Evolutionary conservation across 2,329 filamentous ascomycete genomes (phyloP), one percentile per base, ranked within the genome.

Genomic region (Talaromyces sp.): DNA sequence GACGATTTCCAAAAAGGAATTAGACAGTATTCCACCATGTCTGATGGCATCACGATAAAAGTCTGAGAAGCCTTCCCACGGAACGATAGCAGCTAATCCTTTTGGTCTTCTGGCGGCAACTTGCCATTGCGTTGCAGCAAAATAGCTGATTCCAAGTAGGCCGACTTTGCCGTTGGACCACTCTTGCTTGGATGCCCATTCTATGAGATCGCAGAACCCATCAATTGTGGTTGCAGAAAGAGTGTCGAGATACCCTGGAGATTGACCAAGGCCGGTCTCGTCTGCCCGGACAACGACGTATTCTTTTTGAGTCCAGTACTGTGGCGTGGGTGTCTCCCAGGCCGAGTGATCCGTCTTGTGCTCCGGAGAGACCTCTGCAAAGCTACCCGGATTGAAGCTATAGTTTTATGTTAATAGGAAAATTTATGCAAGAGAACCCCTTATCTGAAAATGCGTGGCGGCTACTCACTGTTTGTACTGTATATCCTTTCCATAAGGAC

Each of bases 1-100:
- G 86, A 86, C 89, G 66, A 87, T 84, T 10, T 74, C 68, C 66
- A 88, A 87, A 66, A 87, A 87, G 0, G 69, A 70, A 65, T 86
- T 82, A 0, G 83, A 84, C 2, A 86, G 69, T 52, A 88, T 88
- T 0, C 85, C 85, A 0, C 85, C 85, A 61, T 88, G 19, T 0
- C 84, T 78, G 64, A 82, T 85, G 0, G 84, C 75, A 63, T 88
- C 85, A 0, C 82, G 76, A 64, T 83, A 84, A 64, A 82, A 83
- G 62, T 84, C 82, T 0, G 77, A 79, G 80, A 84, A 83, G 2
- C 82, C 82, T 66, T 84, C 82, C 81, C 82, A 84, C 0, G 82
- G 82, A 54, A 84, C 75, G 7, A 84, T 81, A 17, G 78, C 79
- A 1, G 80, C 71, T 4, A 85, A 65, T 0, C 82, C 82, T 63